Percentiles rank a stretch among this genome's conserved stretches.
phyloP scores from a whole-genome alignment of 2,329 filamentous ascomycete species.

The Teratosphaeria gauchensis region DNA sequence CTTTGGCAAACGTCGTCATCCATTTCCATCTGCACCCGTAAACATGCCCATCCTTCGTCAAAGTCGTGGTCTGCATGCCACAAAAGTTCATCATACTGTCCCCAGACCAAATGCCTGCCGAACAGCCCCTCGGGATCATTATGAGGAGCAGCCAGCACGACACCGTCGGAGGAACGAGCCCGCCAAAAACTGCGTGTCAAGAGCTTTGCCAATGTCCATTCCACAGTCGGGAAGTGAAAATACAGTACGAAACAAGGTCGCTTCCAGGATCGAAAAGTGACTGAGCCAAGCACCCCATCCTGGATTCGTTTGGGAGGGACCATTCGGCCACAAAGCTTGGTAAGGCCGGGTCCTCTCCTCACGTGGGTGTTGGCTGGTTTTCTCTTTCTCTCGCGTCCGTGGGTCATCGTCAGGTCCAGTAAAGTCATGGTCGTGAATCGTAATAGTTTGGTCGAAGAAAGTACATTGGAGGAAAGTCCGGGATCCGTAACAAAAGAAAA shows the following conservation, averaged over 20 bases:
- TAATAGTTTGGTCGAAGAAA: constrained; percentile 14
- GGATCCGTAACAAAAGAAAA: constrained; percentile 2
- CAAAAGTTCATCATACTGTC: neutral
- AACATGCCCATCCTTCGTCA: neutral
- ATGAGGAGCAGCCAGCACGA: neutral
- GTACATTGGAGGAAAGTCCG: constrained; percentile 8
- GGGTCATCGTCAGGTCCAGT: constrained; percentile 10
- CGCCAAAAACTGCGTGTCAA: neutral
- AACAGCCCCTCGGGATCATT: neutral
- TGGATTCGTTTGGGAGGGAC: neutral
- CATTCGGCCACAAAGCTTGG: neutral
- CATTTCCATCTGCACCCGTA: neutral
- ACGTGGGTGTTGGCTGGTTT: neutral
- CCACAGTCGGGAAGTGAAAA: constrained; percentile 4
- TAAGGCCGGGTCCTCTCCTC: neutral
- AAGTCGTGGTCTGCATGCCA: neutral
- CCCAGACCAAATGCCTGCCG: neutral
- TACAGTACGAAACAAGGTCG: constrained; percentile 5
- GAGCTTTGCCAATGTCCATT: neutral
- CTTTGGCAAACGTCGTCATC: neutral
- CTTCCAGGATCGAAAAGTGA: neutral
- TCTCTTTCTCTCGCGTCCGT: constrained; percentile 2
- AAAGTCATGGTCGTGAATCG: constrained; percentile 25
- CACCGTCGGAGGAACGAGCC: neutral
- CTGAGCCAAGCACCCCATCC: neutral